Evolutionary conservation across 1,139 yeast species (phyloP).

Genomic region (Taphrina betulina): DNA sequence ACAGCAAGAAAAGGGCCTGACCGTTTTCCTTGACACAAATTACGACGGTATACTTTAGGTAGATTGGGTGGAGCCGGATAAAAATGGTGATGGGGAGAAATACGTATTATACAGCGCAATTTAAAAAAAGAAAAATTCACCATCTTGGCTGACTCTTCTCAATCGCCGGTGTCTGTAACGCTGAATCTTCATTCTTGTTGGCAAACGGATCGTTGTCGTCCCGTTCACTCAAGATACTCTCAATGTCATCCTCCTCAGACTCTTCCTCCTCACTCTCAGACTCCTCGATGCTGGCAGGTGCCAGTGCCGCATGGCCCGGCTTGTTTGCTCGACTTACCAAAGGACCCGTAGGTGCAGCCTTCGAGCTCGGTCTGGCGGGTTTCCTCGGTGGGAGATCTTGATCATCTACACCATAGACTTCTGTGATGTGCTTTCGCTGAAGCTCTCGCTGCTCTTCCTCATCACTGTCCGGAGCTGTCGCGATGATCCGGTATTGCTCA

Average conservation of each 20-base stretch:
- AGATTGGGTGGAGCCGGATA: too few species aligned
- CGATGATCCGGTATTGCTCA: slow-evolving; percentile 54
- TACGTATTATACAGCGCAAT: too few species aligned
- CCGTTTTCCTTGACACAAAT: too few species aligned
- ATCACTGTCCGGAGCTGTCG: slow-evolving; percentile 51
- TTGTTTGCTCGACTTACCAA: background rate
- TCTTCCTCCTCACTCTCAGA: slow-evolving; percentile 14
- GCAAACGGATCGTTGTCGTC: slow-evolving; percentile 31
- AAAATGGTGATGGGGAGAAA: too few species aligned
- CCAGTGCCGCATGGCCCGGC: background rate
- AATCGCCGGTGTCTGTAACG: slow-evolving; percentile 22
- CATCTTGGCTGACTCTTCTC: slow-evolving; percentile 26
- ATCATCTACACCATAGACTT: slow-evolving; percentile 23
- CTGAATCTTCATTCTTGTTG: slow-evolving; percentile 27
- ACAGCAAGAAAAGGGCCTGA: too few species aligned
- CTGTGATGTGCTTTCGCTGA: slow-evolving; percentile 15
- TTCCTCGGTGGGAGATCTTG: slow-evolving; percentile 24
- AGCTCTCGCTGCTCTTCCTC: slow-evolving; percentile 34
- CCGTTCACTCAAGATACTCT: slow-evolving; percentile 10
- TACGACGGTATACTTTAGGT: too few species aligned
- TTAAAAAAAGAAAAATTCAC: too few species aligned
- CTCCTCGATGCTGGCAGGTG: background rate
- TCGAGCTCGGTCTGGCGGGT: slow-evolving; percentile 11
- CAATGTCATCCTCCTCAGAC: slow-evolving; percentile 7
- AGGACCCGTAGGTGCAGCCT: slow-evolving; percentile 1